phyloP scores from a whole-genome alignment of 306 rosid genomes.

The Acmispon strigosus region DNA sequence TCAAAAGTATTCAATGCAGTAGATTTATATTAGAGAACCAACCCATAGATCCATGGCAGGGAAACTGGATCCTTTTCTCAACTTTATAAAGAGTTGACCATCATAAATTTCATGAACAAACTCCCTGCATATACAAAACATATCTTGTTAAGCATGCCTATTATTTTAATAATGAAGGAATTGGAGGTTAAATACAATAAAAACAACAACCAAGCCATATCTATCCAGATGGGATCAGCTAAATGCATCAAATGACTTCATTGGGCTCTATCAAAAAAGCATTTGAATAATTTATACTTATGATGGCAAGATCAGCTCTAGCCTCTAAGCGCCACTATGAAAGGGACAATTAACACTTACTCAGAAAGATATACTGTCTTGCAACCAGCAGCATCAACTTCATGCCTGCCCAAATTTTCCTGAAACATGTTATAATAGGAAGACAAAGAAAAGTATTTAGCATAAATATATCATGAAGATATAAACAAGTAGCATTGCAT shows the following conservation, averaged over 20 bases:
- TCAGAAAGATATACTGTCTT: slow-evolving; percentile 75
- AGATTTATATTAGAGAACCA: slow-evolving; percentile 19
- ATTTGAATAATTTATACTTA: slow-evolving; percentile 4
- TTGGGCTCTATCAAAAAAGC: neutral
- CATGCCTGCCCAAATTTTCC: slow-evolving; percentile 68
- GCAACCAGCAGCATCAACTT: slow-evolving; percentile 77
- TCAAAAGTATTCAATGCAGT: neutral
- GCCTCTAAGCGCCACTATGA: neutral
- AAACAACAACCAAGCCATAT: neutral
- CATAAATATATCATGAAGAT: neutral
- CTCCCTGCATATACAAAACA: slow-evolving; percentile 41
- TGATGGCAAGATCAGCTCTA: neutral
- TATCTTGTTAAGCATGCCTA: slow-evolving; percentile 5
- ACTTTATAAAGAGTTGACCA: slow-evolving; percentile 68
- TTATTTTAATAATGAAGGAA: neutral
- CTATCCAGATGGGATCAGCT: neutral
- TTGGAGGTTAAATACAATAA: neutral
- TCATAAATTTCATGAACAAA: slow-evolving; percentile 81
- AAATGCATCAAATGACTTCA: neutral
- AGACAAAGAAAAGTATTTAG: slow-evolving; percentile 4
- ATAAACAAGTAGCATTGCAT: too few species aligned
- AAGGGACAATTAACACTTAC: slow-evolving; percentile 41
- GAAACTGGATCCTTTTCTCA: slow-evolving; percentile 69
- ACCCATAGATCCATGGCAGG: slow-evolving; percentile 99
- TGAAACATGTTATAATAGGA: slow-evolving; percentile 24